phyloP scores from a whole-genome alignment of 768 basidiomycete species.

The Lactarius tabidus region DNA sequence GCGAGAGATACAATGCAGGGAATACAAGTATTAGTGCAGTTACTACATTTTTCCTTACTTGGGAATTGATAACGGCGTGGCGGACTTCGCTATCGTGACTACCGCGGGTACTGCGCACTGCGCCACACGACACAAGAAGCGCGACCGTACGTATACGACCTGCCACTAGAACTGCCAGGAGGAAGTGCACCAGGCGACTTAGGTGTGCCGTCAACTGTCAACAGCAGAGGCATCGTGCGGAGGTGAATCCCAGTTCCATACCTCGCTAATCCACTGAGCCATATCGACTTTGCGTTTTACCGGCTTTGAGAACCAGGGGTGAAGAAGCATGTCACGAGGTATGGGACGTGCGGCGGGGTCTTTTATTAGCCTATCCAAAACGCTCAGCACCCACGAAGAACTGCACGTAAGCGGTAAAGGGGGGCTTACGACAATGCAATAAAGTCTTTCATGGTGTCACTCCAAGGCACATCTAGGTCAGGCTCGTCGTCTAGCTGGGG shows the following conservation, averaged over 20 bases:
- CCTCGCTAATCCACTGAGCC: constrained; percentile 74
- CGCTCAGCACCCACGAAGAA: neutral
- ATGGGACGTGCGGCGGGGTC: constrained; percentile 62
- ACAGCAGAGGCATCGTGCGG: neutral
- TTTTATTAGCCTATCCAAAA: constrained; percentile 52
- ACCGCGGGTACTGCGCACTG: neutral
- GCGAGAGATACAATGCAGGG: neutral
- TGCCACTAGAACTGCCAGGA: neutral
- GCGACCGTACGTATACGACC: neutral
- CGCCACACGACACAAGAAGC: neutral
- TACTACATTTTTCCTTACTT: neutral
- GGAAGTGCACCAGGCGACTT: neutral
- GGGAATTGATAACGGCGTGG: neutral
- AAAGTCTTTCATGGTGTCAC: constrained; percentile 79
- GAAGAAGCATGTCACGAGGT: constrained; percentile 71
- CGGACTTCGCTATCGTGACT: neutral
- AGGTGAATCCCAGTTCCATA: constrained; percentile 59
- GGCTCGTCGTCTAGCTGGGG: constrained; percentile 66
- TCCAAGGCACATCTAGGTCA: constrained; percentile 49
- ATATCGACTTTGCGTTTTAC: constrained; percentile 77
- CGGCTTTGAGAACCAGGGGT: constrained; percentile 69
- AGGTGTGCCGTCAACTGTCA: neutral
- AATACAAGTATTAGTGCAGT: neutral
- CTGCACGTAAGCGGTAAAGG: neutral
- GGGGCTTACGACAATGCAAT: constrained; percentile 65